Conservation (phyloP, 805 yeast species). For the Myxozyma neotropica region DNA sequence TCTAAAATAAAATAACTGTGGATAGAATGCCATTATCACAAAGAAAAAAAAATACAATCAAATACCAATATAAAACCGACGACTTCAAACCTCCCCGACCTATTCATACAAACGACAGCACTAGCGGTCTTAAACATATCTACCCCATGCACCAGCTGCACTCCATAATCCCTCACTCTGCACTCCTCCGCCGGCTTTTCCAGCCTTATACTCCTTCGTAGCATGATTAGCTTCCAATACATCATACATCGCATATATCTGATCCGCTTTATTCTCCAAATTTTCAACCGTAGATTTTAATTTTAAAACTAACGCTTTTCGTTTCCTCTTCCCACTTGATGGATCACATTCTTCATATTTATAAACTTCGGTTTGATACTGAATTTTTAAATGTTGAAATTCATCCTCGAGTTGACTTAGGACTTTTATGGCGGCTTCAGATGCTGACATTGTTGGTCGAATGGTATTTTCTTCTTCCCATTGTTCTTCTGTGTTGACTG, state of each 20-base stretch:
- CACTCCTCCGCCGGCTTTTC: neutral
- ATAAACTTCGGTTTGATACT: slow-evolving; percentile 21
- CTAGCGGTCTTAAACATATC: no score
- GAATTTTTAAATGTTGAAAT: slow-evolving; percentile 23
- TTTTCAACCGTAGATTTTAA: slow-evolving; percentile 22
- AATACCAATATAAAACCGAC: neutral
- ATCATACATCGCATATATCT: slow-evolving; percentile 35
- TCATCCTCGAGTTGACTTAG: slow-evolving; percentile 30
- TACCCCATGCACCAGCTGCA: neutral
- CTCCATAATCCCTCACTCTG: slow-evolving; percentile 15
- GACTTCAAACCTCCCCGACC: no score
- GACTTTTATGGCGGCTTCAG: slow-evolving; percentile 20
- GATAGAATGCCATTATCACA: no score
- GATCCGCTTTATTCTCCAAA: slow-evolving; percentile 34
- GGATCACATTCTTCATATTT: slow-evolving; percentile 30
- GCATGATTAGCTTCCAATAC: slow-evolving; percentile 22
- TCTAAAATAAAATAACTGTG: no score
- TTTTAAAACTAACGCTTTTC: slow-evolving; percentile 24
- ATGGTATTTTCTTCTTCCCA: slow-evolving; percentile 28
- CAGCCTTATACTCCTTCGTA: neutral
- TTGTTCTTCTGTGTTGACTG: neutral
- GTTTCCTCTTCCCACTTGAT: slow-evolving; percentile 23
- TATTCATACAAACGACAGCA: no score
- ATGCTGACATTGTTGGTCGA: slow-evolving; percentile 32
- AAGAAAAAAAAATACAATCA: neutral